Evolutionary conservation across 2,329 filamentous ascomycete genomes (phyloP).

Genomic region (Fusarium sp.): DNA sequence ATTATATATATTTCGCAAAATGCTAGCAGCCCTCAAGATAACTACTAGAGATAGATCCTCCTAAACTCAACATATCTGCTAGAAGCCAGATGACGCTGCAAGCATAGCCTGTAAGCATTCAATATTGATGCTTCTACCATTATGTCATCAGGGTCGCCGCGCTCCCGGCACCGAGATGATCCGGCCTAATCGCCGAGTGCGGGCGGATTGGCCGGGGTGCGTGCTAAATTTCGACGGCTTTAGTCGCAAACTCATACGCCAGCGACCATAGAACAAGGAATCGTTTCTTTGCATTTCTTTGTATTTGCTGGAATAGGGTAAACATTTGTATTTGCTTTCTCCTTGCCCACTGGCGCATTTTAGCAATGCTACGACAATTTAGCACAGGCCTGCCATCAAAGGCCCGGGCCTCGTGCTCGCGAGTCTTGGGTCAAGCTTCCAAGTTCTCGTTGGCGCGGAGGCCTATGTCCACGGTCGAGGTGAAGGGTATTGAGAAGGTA

Average conservation of each 20-base stretch:
- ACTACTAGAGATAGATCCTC: neutral
- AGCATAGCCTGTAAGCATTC: neutral
- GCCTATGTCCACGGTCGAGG: constrained; percentile 52
- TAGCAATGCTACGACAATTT: constrained; percentile 55
- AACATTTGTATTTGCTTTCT: constrained; percentile 8
- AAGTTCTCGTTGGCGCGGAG: constrained; percentile 44
- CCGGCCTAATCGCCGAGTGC: constrained; percentile 49
- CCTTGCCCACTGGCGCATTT: constrained; percentile 25
- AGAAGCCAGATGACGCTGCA: neutral
- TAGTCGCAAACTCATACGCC: constrained; percentile 45
- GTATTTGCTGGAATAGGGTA: constrained; percentile 31
- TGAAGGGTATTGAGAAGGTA: constrained; percentile 56
- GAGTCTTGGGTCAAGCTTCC: constrained; percentile 43
- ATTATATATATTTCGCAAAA: neutral
- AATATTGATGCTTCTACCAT: constrained; percentile 5
- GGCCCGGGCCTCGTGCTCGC: constrained; percentile 45
- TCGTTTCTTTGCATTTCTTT: constrained; percentile 23
- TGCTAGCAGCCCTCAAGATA: neutral
- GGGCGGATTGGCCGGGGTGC: constrained; percentile 41
- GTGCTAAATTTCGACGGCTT: constrained; percentile 45
- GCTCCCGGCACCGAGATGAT: constrained; percentile 48
- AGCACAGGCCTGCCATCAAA: constrained; percentile 51
- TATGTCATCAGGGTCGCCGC: constrained; percentile 41
- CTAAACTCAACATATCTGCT: neutral
- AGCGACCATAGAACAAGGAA: constrained; percentile 21